Conservation (phyloP, 2,329 filamentous ascomycete genomes). For the Iodosphaeria phyllophila region DNA sequence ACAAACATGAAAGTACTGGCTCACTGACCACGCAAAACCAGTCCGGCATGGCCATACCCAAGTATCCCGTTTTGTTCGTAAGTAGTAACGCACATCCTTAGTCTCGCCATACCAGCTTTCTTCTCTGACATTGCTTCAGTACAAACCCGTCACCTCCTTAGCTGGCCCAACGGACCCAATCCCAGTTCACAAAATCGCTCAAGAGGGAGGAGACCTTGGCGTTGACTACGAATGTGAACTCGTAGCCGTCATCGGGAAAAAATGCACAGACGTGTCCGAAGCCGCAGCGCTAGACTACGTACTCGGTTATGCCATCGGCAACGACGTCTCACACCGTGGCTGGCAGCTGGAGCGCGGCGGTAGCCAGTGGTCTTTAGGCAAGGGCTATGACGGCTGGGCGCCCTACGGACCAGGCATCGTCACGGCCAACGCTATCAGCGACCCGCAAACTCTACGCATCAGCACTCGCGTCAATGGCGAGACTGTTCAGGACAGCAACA, state of each 20-base stretch:
- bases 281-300: conserved; percentile 50
- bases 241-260: conserved; percentile 52
- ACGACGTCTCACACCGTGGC: conserved; percentile 66
- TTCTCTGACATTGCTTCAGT: conserved; percentile 16
- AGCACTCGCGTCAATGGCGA: conserved; percentile 40
- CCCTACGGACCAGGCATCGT: conserved; percentile 58
- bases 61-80: conserved; percentile 54
- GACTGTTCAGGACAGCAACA: conserved; percentile 34
- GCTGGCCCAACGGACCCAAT: conserved; percentile 46
- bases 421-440: conserved; percentile 29
- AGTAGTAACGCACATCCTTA: conserved; percentile 7
- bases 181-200: conserved; percentile 44
- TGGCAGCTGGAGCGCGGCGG: conserved; percentile 54
- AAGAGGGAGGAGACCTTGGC: conserved; percentile 42
- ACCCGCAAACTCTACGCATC: conserved; percentile 38
- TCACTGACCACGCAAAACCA: no score
- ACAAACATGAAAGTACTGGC: conserved; percentile 2
- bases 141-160: conserved; percentile 50
- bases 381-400: conserved; percentile 61
- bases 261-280: conserved; percentile 45
- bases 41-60: conserved; percentile 48
- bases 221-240: conserved; percentile 72
- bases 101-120: background rate
- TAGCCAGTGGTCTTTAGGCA: conserved; percentile 53
- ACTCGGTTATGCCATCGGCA: conserved; percentile 55